Percentiles rank a stretch among this genome's conserved stretches.
phyloP scores from a whole-genome alignment of 192 early-diverging fungal species.

The Coemansia sp. region DNA sequence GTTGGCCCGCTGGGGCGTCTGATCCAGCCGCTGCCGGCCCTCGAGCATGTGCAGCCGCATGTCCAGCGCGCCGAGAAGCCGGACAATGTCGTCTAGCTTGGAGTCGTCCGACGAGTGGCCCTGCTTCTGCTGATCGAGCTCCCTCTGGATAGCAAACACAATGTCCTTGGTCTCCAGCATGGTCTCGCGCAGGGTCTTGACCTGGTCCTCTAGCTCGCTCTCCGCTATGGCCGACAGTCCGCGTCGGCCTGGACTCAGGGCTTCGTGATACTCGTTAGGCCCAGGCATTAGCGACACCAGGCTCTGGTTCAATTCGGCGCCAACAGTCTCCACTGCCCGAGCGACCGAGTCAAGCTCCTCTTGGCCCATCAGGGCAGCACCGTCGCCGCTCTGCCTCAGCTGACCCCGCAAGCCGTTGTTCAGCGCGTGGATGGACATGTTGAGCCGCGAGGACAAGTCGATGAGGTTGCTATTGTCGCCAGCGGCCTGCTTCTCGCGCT shows the following conservation, averaged over 20 bases:
- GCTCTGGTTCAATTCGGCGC: conserved; percentile 19
- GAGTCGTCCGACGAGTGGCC: conserved; percentile 19
- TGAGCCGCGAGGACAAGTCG: conserved; percentile 37
- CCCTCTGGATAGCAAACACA: conserved; percentile 36
- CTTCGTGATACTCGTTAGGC: neutral
- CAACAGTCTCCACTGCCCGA: conserved; percentile 10
- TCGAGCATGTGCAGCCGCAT: conserved; percentile 54
- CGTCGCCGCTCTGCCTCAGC: conserved; percentile 3
- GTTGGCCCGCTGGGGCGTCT: conserved; percentile 22
- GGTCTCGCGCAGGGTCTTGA: conserved; percentile 42
- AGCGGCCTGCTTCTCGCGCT: conserved; percentile 11
- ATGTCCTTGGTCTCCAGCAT: conserved; percentile 50
- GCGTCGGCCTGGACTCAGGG: neutral
- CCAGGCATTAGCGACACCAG: neutral
- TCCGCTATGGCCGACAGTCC: neutral
- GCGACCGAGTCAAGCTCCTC: conserved; percentile 3
- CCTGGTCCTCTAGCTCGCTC: conserved; percentile 38
- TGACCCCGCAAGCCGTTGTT: conserved; percentile 37
- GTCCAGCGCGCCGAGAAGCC: conserved; percentile 45
- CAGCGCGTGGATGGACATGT: conserved; percentile 33
- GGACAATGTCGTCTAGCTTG: conserved; percentile 42
- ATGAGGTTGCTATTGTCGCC: conserved; percentile 18
- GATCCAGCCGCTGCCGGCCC: conserved; percentile 28
- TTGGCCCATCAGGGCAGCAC: neutral
- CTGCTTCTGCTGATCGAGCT: conserved; percentile 33